These are phyloP conservation scores for Populus hybrid DNA, from an alignment of 441 rosid species.

Conservation along the genomic window DNA sequence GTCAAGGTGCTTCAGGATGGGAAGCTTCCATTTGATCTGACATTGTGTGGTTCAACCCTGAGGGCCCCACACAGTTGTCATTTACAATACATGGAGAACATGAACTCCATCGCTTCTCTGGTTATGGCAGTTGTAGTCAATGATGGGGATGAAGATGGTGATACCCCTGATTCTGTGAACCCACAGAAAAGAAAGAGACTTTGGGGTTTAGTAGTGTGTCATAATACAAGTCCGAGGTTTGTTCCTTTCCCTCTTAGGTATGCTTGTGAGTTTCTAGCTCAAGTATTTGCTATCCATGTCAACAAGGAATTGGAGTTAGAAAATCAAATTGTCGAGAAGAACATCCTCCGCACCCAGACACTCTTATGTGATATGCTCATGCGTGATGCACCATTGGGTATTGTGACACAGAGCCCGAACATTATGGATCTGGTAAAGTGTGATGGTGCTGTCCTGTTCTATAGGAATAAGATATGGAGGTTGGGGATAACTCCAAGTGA, in stretches of 20 bases:
- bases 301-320: conserved; percentile 86
- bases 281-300: conserved; percentile 94
- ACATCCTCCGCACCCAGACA: conserved; percentile 87
- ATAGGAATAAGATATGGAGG: conserved; percentile 67
- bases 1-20: conserved; percentile 89
- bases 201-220: conserved; percentile 97
- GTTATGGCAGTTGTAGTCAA: conserved; percentile 93
- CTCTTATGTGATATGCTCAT: conserved; percentile 92
- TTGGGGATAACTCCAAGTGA: conserved; percentile 77
- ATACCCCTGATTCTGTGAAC: conserved; percentile 38
- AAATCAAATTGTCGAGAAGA: conserved; percentile 84
- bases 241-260: conserved; percentile 96
- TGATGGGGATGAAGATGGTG: conserved; percentile 69
- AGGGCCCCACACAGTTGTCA: conserved; percentile 96
- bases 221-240: conserved; percentile 78
- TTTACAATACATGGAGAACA: conserved; percentile 90
- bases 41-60: conserved; percentile 87
- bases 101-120: conserved; percentile 88
- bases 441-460: conserved; percentile 88
- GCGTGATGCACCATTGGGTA: conserved; percentile 94
- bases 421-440: conserved; percentile 91
- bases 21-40: conserved; percentile 71
- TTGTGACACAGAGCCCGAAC: conserved; percentile 79
- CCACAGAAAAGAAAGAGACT: conserved; percentile 81
- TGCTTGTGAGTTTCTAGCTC: conserved; percentile 95